A percentile compares a stretch with the other conserved stretches of the same genome.
These are phyloP conservation scores for Chrysoporthe deuterocubensis DNA, from an alignment of 2,329 filamentous ascomycete species.

Conservation along the genomic window DNA sequence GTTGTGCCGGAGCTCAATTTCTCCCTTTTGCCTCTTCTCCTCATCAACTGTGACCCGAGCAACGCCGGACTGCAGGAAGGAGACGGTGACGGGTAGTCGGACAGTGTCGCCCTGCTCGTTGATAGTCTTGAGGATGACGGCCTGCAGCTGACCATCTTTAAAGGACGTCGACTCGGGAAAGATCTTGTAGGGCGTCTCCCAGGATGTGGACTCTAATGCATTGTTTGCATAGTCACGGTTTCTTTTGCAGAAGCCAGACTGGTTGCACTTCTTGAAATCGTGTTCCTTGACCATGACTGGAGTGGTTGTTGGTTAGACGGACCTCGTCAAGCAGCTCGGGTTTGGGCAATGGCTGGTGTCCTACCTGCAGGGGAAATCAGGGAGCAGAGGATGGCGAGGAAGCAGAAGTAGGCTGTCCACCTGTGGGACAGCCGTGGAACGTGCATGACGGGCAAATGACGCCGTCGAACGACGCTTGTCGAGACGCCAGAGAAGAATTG, in stretches of 20 bases:
- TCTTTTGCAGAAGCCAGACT: constrained; percentile 96
- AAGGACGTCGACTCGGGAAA: constrained; percentile 73
- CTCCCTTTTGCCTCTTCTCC: constrained; percentile 83
- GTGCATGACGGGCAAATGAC: constrained; percentile 24
- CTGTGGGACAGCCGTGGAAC: constrained; percentile 50
- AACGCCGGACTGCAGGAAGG: constrained; percentile 87
- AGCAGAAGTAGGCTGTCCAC: constrained; percentile 68
- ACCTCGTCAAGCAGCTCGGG: not conserved
- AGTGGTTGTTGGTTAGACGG: constrained; percentile 16
- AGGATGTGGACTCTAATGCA: constrained; percentile 67
- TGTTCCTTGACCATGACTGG: constrained; percentile 88
- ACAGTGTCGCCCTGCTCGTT: constrained; percentile 69
- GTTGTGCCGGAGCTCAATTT: constrained; percentile 84
- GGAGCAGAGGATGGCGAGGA: constrained; percentile 62
- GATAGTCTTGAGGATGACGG: constrained; percentile 79
- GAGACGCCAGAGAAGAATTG: constrained; percentile 13
- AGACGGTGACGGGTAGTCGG: constrained; percentile 79
- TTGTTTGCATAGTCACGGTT: constrained; percentile 89
- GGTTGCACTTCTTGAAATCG: constrained; percentile 95
- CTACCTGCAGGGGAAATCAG: constrained; percentile 69
- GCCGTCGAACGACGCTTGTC: constrained; percentile 19
- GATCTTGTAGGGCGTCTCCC: constrained; percentile 82
- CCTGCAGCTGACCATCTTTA: constrained; percentile 79
- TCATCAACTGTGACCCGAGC: constrained; percentile 90
- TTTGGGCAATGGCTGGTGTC: constrained; percentile 32